These are phyloP conservation scores for Botrytis fabae DNA, from an alignment of 2,329 filamentous ascomycete genomes.

Conservation along the genomic window DNA sequence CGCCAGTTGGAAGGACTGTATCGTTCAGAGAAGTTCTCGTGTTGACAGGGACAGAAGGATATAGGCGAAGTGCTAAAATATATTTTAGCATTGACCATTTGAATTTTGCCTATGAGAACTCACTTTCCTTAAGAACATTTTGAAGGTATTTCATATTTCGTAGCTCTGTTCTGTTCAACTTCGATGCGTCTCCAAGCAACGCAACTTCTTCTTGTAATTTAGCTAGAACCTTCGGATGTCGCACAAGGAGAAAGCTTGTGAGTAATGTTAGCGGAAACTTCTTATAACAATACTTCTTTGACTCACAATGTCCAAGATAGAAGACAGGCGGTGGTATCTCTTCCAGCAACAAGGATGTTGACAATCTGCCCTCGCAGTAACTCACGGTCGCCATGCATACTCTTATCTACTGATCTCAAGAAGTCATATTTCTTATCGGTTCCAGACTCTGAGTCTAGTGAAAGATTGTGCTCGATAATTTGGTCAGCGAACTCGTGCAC, in stretches of 20 bases:
- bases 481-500: slow-evolving; percentile 6
- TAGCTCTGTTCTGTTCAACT: not conserved
- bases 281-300: too few relatives aligned
- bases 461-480: slow-evolving; percentile 5
- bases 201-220: slow-evolving; percentile 16
- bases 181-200: not conserved
- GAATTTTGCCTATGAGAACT: not conserved
- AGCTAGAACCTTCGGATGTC: slow-evolving; percentile 25
- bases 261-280: not conserved
- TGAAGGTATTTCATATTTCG: slow-evolving; percentile 21
- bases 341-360: slow-evolving; percentile 44
- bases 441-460: not conserved
- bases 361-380: slow-evolving; percentile 40
- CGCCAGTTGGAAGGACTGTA: slow-evolving; percentile 37
- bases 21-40: slow-evolving; percentile 49
- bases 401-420: slow-evolving; percentile 42
- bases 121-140: slow-evolving; percentile 20
- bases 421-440: not conserved
- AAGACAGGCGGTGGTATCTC: slow-evolving; percentile 46
- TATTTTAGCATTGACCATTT: not conserved
- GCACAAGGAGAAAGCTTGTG: slow-evolving; percentile 22
- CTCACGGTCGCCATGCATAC: slow-evolving; percentile 9
- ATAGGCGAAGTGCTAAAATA: slow-evolving; percentile 7
- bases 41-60: slow-evolving; percentile 48
- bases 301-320: slow-evolving; percentile 44